phyloP scores from a whole-genome alignment of 257 asterid genomes.

The Solanum sparsipilum region DNA sequence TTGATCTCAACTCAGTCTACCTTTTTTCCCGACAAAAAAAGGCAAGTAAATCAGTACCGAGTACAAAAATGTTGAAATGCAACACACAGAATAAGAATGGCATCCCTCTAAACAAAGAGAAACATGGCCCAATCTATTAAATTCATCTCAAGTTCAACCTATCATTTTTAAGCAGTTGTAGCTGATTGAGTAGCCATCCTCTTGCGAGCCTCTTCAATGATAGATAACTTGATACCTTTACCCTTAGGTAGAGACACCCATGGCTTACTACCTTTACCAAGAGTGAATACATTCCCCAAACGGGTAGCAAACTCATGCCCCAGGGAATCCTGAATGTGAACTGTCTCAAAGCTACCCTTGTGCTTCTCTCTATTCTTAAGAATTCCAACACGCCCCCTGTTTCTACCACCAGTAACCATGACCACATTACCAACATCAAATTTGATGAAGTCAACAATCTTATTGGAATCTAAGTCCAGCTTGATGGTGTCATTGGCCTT shows the following conservation, averaged over 20 bases:
- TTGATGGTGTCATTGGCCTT: constrained; percentile 29
- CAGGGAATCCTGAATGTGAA: constrained; percentile 17
- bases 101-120: neutral
- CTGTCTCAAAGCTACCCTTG: constrained; percentile 25
- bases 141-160: neutral
- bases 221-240: constrained; percentile 26
- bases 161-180: neutral
- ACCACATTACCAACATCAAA: constrained; percentile 32
- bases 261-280: constrained; percentile 28
- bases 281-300: constrained; percentile 20
- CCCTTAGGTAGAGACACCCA: constrained; percentile 33
- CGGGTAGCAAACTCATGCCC: constrained; percentile 31
- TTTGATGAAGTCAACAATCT: constrained; percentile 23
- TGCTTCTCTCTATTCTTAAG: constrained; percentile 25
- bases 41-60: neutral
- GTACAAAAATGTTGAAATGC: neutral
- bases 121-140: neutral
- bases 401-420: constrained; percentile 32
- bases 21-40: neutral
- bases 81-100: neutral
- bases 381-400: constrained; percentile 26
- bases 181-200: constrained; percentile 22
- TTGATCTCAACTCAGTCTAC: neutral
- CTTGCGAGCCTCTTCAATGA: constrained; percentile 30
- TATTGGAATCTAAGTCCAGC: constrained; percentile 21